Evolutionary conservation across 2,329 filamentous ascomycete genomes (phyloP).

Genomic region (Cladosporium sphaerospermum): DNA sequence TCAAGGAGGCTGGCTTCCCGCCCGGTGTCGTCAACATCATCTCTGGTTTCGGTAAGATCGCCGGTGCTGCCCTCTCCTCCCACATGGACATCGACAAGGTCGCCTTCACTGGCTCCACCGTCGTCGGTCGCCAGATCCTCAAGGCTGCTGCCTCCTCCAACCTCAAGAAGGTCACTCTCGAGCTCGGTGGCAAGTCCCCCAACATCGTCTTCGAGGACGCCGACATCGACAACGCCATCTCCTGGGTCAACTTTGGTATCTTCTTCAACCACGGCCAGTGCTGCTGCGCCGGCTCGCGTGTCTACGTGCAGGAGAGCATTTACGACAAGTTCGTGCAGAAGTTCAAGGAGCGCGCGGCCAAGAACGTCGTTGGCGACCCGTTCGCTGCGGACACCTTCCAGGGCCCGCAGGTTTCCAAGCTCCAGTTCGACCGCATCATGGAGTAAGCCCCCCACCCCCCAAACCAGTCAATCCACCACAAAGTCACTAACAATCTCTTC

Average conservation of each 20-base stretch:
- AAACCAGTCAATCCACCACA: slow-evolving; percentile 44
- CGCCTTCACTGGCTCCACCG: slow-evolving; percentile 73
- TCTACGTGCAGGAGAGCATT: slow-evolving; percentile 80
- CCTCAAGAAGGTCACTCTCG: slow-evolving; percentile 75
- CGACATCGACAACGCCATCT: slow-evolving; percentile 69
- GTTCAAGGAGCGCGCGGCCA: slow-evolving; percentile 69
- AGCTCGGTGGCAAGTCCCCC: slow-evolving; percentile 74
- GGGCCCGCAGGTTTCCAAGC: slow-evolving; percentile 76
- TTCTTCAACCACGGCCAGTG: slow-evolving; percentile 57
- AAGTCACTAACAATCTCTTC: slow-evolving; percentile 34
- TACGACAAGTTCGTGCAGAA: slow-evolving; percentile 79
- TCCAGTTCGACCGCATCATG: slow-evolving; percentile 88
- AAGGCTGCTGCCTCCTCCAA: slow-evolving; percentile 72
- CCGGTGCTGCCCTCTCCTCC: slow-evolving; percentile 60
- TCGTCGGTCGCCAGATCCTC: slow-evolving; percentile 70
- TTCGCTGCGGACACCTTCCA: slow-evolving; percentile 77
- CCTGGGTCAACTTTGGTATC: slow-evolving; percentile 64
- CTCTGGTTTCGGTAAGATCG: slow-evolving; percentile 26
- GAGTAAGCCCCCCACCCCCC: slow-evolving; percentile 62
- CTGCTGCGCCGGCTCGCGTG: slow-evolving; percentile 70
- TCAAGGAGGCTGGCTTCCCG: slow-evolving; percentile 69
- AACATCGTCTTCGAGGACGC: slow-evolving; percentile 76
- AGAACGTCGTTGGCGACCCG: slow-evolving; percentile 78
- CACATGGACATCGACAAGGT: slow-evolving; percentile 82
- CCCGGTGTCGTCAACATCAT: slow-evolving; percentile 53